phyloP scores from a whole-genome alignment of 306 rosid genomes.

The Hylodesmum podocarpum region DNA sequence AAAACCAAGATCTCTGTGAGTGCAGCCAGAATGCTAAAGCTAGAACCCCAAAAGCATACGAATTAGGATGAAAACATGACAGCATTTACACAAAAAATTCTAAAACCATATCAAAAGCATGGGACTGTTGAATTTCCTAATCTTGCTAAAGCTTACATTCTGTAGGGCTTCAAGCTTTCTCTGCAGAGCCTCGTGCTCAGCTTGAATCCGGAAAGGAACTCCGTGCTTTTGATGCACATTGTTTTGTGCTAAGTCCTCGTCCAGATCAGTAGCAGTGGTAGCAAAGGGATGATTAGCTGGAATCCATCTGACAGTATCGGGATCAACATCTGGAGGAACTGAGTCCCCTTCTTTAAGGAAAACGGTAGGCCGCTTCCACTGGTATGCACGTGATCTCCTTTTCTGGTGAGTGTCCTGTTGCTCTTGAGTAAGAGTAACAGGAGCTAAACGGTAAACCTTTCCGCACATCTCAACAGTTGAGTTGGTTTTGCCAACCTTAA shows the following conservation, averaged over 20 bases:
- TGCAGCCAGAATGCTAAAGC: conserved; percentile 13
- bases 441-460: conserved; percentile 89
- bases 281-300: conserved; percentile 98
- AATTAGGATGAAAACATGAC: not conserved
- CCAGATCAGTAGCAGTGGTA: conserved; percentile 79
- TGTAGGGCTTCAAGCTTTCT: conserved; percentile 82
- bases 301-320: conserved; percentile 90
- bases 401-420: conserved; percentile 77
- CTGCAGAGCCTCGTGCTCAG: conserved; percentile 95
- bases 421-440: conserved; percentile 88
- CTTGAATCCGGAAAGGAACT: conserved; percentile 89
- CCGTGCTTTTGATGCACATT: conserved; percentile 89
- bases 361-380: conserved; percentile 92
- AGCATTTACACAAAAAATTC: conserved; percentile 13
- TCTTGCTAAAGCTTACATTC: conserved; percentile 49
- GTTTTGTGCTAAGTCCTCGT: conserved; percentile 81
- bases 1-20: not conserved
- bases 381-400: conserved; percentile 89
- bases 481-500: conserved; percentile 75
- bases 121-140: conserved; percentile 8
- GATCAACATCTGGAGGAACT: conserved; percentile 84
- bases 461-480: conserved; percentile 91
- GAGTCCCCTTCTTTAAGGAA: conserved; percentile 92
- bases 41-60: not conserved
- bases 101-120: conserved; percentile 13